phyloP scores from a whole-genome alignment of 2,329 filamentous ascomycete species.

The Chalaropsis ovoidea region DNA sequence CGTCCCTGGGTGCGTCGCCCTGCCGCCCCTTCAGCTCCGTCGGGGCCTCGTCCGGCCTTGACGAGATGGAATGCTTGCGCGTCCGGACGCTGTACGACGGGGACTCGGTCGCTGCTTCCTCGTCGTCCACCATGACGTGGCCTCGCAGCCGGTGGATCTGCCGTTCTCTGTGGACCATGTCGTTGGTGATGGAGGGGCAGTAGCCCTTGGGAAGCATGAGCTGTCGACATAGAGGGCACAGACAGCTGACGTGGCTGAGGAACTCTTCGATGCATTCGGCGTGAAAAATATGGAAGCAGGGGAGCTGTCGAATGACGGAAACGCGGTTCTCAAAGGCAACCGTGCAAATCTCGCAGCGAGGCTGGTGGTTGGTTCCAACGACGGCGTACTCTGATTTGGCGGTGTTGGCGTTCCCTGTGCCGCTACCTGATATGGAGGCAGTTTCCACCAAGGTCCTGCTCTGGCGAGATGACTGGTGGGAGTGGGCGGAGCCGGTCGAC shows the following conservation, averaged over 20 bases:
- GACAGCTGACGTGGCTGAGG: slow-evolving; percentile 63
- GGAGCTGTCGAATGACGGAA: slow-evolving; percentile 70
- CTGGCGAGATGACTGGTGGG: slow-evolving; percentile 5
- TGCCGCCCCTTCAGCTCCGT: background rate
- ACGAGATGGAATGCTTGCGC: background rate
- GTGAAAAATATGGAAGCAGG: slow-evolving; percentile 89
- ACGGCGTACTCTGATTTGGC: slow-evolving; percentile 21
- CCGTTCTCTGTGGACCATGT: slow-evolving; percentile 74
- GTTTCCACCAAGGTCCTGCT: slow-evolving; percentile 10
- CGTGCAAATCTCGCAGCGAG: slow-evolving; percentile 81
- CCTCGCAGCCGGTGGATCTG: slow-evolving; percentile 53
- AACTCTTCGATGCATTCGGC: slow-evolving; percentile 85
- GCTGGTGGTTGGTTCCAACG: slow-evolving; percentile 55
- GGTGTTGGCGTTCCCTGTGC: slow-evolving; percentile 27
- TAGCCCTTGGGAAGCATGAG: slow-evolving; percentile 62
- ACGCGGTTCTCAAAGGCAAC: slow-evolving; percentile 62
- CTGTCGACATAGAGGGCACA: slow-evolving; percentile 86
- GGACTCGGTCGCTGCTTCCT: slow-evolving; percentile 21
- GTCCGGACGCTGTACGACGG: background rate
- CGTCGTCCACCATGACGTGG: slow-evolving; percentile 39
- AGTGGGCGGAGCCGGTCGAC: background rate
- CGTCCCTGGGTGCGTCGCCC: background rate
- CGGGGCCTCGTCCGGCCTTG: background rate
- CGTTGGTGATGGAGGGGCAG: slow-evolving; percentile 64
- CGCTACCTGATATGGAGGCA: slow-evolving; percentile 29